Conservation (phyloP, 768 basidiomycete species). For the Boletellus ananas region DNA sequence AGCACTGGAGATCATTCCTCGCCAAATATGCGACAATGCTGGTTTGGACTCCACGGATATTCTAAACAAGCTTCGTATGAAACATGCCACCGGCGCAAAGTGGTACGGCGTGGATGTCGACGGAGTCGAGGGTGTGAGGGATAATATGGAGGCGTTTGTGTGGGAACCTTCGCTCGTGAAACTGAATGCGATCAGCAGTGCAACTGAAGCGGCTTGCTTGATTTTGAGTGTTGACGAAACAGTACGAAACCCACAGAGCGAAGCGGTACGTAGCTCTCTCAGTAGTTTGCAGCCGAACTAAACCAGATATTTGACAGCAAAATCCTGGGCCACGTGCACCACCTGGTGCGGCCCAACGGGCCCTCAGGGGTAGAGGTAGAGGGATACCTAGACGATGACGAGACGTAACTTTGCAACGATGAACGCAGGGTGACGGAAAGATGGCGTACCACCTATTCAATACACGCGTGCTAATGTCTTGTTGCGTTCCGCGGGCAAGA, state of each 20-base stretch:
- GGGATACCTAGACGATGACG: constrained; percentile 69
- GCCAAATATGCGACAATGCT: constrained; percentile 98
- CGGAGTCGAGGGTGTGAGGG: constrained; percentile 78
- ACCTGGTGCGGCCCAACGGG: constrained; percentile 85
- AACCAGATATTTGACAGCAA: constrained; percentile 42
- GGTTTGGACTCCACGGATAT: constrained; percentile 97
- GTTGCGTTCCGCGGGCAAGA: neutral
- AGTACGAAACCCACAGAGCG: constrained; percentile 91
- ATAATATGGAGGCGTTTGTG: constrained; percentile 97
- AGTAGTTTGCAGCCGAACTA: constrained; percentile 6
- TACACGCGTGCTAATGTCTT: constrained; percentile 8
- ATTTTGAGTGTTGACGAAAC: constrained; percentile 98
- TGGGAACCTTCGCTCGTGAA: constrained; percentile 98
- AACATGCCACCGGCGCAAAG: constrained; percentile 80
- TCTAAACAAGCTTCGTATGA: constrained; percentile 95
- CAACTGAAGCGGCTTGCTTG: constrained; percentile 92
- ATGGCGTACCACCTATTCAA: constrained; percentile 22
- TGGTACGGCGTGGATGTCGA: constrained; percentile 98
- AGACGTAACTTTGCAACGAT: constrained; percentile 11
- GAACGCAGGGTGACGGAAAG: constrained; percentile 4
- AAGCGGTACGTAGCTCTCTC: constrained; percentile 57
- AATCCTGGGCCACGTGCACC: constrained; percentile 86
- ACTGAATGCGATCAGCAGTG: constrained; percentile 91
- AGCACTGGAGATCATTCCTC: constrained; percentile 94
- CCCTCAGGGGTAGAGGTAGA: constrained; percentile 81